phyloP scores from a whole-genome alignment of 2,329 filamentous ascomycete species.

The Arthrobotrys musiformis region DNA sequence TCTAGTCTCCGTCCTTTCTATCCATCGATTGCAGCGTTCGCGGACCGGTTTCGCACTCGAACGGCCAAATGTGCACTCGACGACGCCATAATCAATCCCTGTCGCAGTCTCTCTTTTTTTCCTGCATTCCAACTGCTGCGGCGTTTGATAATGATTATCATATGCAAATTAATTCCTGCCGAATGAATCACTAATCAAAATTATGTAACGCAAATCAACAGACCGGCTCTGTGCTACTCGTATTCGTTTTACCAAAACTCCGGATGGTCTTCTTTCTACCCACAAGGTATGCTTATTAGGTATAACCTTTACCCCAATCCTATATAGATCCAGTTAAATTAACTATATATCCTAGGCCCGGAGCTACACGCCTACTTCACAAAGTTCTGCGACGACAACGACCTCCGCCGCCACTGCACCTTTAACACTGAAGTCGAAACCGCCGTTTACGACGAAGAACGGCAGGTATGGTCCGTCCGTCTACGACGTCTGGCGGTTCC shows the following conservation, averaged over 20 bases:
- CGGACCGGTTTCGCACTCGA: no score
- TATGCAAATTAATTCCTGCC: background rate
- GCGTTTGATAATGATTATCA: background rate
- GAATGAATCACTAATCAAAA: background rate
- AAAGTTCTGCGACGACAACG: slow-evolving; percentile 67
- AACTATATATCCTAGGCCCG: slow-evolving; percentile 59
- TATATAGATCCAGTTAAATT: background rate
- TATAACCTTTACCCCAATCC: background rate
- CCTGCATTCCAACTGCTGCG: no score
- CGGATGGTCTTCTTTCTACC: slow-evolving; percentile 67
- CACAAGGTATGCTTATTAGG: slow-evolving; percentile 57
- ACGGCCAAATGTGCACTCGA: background rate
- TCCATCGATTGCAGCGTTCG: no score
- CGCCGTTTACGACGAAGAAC: slow-evolving; percentile 67
- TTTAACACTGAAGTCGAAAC: slow-evolving; percentile 70
- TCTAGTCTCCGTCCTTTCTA: background rate
- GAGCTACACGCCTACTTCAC: slow-evolving; percentile 69
- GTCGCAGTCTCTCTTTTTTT: background rate
- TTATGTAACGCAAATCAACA: slow-evolving; percentile 57
- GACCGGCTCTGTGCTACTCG: slow-evolving; percentile 69
- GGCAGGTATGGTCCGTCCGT: slow-evolving; percentile 69
- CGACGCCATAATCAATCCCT: background rate
- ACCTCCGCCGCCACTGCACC: slow-evolving; percentile 70
- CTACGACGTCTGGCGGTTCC: slow-evolving; percentile 67
- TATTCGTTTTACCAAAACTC: slow-evolving; percentile 69